A percentile compares a stretch with the other conserved stretches of the same genome.
Evolutionary conservation across 352 stramenopile genomes (phyloP).

Genomic region (Thalassiosira exigua): DNA sequence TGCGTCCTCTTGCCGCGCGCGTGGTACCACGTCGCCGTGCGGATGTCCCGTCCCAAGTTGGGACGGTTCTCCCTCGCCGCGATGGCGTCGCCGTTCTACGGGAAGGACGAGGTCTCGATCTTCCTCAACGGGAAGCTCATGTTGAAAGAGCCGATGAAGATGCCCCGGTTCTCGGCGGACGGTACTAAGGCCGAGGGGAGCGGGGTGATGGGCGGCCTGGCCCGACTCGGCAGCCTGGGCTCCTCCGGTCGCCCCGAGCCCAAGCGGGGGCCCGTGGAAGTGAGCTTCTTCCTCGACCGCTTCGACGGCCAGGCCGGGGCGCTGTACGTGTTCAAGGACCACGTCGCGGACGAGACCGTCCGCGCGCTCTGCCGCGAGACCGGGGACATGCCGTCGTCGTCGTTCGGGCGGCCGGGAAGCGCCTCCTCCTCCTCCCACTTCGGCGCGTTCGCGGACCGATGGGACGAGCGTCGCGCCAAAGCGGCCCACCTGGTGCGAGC

Average conservation of each 20-base stretch:
- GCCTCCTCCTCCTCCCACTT: constrained; percentile 19
- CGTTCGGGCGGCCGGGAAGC: no score
- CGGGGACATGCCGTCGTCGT: neutral
- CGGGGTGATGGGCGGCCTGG: neutral
- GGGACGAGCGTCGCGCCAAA: constrained; percentile 42
- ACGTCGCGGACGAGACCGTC: constrained; percentile 75
- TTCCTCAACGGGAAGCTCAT: constrained; percentile 84
- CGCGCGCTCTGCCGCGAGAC: constrained; percentile 66
- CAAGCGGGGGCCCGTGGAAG: constrained; percentile 37
- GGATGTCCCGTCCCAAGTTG: constrained; percentile 64
- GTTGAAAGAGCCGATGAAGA: constrained; percentile 69
- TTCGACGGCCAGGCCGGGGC: constrained; percentile 78
- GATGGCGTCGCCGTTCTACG: constrained; percentile 30
- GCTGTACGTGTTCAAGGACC: constrained; percentile 80
- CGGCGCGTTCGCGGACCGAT: constrained; percentile 53
- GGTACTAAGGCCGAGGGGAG: neutral
- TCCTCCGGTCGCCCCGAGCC: constrained; percentile 10
- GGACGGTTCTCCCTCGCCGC: constrained; percentile 66
- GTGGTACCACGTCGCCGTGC: constrained; percentile 82
- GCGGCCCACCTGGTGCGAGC: constrained; percentile 45
- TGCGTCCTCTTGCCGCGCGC: constrained; percentile 73
- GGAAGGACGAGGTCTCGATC: constrained; percentile 76
- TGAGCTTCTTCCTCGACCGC: constrained; percentile 60
- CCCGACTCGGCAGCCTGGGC: neutral
- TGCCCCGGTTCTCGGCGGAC: constrained; percentile 40